A percentile compares a stretch with the other conserved stretches of the same genome.
These are phyloP conservation scores for Suaeda aralocaspica DNA, from an alignment of 148 eudicot genomes.

Conservation along the genomic window DNA sequence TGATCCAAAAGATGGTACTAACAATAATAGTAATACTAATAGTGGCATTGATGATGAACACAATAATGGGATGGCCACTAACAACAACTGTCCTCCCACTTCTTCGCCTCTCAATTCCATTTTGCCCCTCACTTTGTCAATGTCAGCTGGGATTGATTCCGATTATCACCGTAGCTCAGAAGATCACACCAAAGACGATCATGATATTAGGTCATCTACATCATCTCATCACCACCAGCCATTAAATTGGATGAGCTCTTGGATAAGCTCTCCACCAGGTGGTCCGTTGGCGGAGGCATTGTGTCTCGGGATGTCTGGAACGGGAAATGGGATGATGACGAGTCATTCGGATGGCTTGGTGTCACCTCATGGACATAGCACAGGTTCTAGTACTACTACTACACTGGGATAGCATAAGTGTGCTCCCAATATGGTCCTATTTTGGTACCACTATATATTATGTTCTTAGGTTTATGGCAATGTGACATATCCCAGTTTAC, in stretches of 20 bases:
- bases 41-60: neutral
- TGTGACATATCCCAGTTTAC: neutral
- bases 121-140: slow-evolving; percentile 53
- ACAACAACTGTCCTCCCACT: slow-evolving; percentile 23
- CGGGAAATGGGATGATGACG: slow-evolving; percentile 21
- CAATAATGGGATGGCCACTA: neutral
- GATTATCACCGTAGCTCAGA: slow-evolving; percentile 12
- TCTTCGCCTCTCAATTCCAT: slow-evolving; percentile 28
- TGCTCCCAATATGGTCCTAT: slow-evolving; percentile 13
- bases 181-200: neutral
- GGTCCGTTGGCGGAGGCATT: slow-evolving; percentile 83
- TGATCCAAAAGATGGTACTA: slow-evolving; percentile 23
- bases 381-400: slow-evolving; percentile 41
- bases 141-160: slow-evolving; percentile 37
- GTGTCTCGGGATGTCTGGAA: slow-evolving; percentile 57
- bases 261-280: slow-evolving; percentile 58
- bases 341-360: slow-evolving; percentile 25
- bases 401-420: slow-evolving; percentile 1
- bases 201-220: neutral
- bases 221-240: slow-evolving; percentile 18
- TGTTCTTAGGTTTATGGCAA: neutral
- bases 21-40: neutral
- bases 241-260: slow-evolving; percentile 34
- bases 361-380: slow-evolving; percentile 42
- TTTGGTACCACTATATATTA: neutral